Percentiles rank a stretch among this genome's conserved stretches.
phyloP scores from a whole-genome alignment of 768 basidiomycete species.

The Lactifluus piperatus region DNA sequence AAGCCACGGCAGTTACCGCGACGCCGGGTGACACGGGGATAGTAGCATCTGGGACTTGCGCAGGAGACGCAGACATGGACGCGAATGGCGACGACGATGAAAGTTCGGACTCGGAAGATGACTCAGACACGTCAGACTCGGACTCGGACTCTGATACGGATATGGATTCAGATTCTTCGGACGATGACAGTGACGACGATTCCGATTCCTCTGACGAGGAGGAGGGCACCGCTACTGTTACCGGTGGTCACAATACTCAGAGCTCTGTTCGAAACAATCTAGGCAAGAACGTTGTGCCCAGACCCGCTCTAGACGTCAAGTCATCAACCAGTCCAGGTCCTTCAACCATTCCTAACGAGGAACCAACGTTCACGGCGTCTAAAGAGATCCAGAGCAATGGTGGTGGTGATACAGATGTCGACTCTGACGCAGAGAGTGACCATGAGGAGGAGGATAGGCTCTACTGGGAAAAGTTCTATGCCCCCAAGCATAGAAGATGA shows the following conservation, averaged over 20 bases:
- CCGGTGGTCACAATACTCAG: neutral
- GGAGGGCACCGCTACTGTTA: neutral
- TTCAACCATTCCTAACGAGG: neutral
- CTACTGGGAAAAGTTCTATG: conserved; percentile 1
- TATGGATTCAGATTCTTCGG: neutral
- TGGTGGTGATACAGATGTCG: neutral
- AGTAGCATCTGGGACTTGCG: neutral
- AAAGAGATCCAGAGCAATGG: neutral
- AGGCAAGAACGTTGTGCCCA: neutral
- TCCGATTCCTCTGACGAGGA: conserved; percentile 1
- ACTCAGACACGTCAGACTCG: neutral
- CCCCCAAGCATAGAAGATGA: neutral
- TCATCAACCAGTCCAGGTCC: neutral
- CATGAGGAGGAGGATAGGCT: neutral
- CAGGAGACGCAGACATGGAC: neutral
- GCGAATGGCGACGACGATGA: neutral
- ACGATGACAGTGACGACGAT: neutral
- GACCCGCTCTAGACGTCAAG: neutral
- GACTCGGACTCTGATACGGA: neutral
- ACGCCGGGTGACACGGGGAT: neutral
- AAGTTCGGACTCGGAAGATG: neutral
- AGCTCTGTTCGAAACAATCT: neutral
- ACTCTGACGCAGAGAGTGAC: neutral
- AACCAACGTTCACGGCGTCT: neutral
- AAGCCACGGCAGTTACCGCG: neutral